Evolutionary conservation across 1,139 yeast species (phyloP).

Genomic region (Candida sp.): DNA sequence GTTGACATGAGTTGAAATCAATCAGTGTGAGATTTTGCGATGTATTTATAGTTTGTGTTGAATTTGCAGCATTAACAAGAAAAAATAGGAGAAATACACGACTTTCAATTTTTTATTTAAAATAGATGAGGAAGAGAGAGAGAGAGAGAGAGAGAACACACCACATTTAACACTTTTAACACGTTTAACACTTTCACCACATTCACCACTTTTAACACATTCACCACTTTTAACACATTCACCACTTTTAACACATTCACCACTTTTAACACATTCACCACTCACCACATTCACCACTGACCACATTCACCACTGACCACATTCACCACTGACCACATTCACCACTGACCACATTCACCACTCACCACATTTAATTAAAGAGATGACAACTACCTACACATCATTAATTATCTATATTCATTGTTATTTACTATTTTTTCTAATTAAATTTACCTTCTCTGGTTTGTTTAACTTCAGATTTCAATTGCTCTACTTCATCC

Average conservation of each 20-base stretch:
- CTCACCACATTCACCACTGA: too few relatives aligned
- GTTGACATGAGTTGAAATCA: background rate
- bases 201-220: too few relatives aligned
- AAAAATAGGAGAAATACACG: background rate
- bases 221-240: too few relatives aligned
- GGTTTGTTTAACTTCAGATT: conserved; percentile 46
- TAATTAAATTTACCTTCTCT: conserved; percentile 39
- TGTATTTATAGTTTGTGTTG: conserved; percentile 5
- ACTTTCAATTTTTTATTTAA: background rate
- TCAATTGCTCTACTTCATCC: conserved; percentile 51
- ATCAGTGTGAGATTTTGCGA: conserved; percentile 4
- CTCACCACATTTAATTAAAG: too few relatives aligned
- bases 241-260: too few relatives aligned
- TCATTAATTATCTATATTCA: background rate
- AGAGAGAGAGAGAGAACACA: background rate
- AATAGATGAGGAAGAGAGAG: too few relatives aligned
- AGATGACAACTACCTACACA: too few relatives aligned
- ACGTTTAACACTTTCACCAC: too few relatives aligned
- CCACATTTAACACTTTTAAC: background rate
- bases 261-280: too few relatives aligned
- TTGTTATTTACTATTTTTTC: background rate
- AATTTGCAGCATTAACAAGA: conserved; percentile 3
- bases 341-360: too few relatives aligned
- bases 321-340: too few relatives aligned
- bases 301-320: too few relatives aligned